Base-by-base conservation (phyloP, 1,284 basidiomycete genomes). In the Moesziomyces sp. region DNA sequence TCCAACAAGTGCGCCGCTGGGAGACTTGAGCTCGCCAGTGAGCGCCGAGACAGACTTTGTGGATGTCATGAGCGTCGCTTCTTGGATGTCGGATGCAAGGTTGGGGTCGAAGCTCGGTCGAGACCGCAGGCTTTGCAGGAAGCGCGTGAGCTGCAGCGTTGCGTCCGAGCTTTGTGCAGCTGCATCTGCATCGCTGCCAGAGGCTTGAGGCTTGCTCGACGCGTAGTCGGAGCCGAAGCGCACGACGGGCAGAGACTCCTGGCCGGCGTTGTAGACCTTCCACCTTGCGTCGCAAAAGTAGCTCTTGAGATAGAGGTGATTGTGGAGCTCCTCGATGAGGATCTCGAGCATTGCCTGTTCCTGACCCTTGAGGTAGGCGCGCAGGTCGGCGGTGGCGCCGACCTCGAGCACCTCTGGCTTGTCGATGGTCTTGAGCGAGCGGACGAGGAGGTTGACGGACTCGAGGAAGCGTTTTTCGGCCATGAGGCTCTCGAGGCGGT, bases 201-300 rank as follows among this genome's bases (percentile, higher is more conserved):
- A 18, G 18, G 40, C 28, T 3, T 26, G 10, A 10, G 28, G 14
- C 23, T 30, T 26, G 34, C 46, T 23, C 24, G 30, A 43, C 4
- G 43, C 16, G 38, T 82, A 81, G 30, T 66, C 74, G 5, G 40
- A 34, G 5, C 82, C 82, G 34, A 78, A 81, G 26, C 75, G 62
- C 44, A 78, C 69, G 19, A 73, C 62, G 1, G 82, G 81, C 44
- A 83, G 50, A 13, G 67, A 47, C 21, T 77, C 94, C 84, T 97
- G 95, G 50, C 92, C 92, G 0, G 91, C 90, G 10, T 87, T 86
- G 84, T 97, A 98, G 0, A 91, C 86, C 26, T 89, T 87, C 97
- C 97, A 99, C 47, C 96, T 89, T 10, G 90, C 89, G 75, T 99
- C 96, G 83, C 92, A 96, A 90, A 94, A 97, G 84, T 94, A 95